Base-by-base conservation (phyloP, 495 filamentous ascomycete species). In the Penicillium cinerascens region DNA sequence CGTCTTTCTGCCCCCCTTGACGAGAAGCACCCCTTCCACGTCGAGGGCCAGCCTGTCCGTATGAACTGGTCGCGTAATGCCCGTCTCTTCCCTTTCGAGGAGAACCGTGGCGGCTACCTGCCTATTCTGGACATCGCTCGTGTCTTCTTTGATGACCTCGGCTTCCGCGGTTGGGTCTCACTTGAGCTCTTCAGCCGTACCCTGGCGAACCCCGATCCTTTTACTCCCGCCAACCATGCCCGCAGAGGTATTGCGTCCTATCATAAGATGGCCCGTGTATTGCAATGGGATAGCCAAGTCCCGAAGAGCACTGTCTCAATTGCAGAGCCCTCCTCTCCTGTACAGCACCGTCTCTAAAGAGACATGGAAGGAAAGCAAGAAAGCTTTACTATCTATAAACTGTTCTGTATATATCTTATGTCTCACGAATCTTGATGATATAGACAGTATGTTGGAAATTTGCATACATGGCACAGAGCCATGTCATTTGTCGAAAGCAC, bases 11-110 rank as follows among this genome's bases (percentile, higher is more conserved):
- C 72, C 17, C 87, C 87, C 6, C 69, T 92, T 4, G 68, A 82
- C 4, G 70, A 77, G 29, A 77, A 73, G 7, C 88, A 92, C 60
- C 70, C 77, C 13, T 91, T 83, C 67, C 78, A 87, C 63, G 71
- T 83, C 7, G 54, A 75, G 0, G 79, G 73, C 7, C 86, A 91
- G 66, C 82, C 82, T 43, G 65, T 76, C 3, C 72, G 86, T 17
- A 92, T 92, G 89, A 87, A 78, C 63, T 95, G 89, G 89, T 86
- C 83, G 21, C 75, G 89, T 10, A 92, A 91, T 60, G 86, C 85
- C 51, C 70, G 88, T 22, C 62, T 92, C 9, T 92, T 92, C 59
- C 84, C 87, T 51, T 87, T 85, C 40, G 88, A 92, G 64, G 73
- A 81, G 63, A 77, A 82, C 2, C 66, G 76, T 0, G 88, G 88